Percentiles rank a stretch among this genome's conserved stretches.
Conservation (phyloP, 306 rosid genomes). For the Lathyrus sativus region DNA sequence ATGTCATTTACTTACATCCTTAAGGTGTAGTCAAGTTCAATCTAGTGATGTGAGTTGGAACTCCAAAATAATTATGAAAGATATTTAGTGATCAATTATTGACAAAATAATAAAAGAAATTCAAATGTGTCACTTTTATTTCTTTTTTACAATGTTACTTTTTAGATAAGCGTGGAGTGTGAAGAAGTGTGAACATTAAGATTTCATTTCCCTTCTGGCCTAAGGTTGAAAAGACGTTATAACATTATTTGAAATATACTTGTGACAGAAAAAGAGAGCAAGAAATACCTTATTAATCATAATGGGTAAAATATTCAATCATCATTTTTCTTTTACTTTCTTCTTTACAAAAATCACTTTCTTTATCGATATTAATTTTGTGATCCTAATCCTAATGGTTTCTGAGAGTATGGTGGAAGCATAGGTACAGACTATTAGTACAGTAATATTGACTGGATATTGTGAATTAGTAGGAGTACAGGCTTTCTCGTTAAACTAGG, state of each 20-base stretch:
- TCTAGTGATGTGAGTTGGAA: no score
- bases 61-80: no score
- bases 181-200: background rate
- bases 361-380: background rate
- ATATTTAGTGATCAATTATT: no score
- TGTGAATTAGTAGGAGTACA: background rate
- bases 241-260: background rate
- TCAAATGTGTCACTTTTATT: no score
- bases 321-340: background rate
- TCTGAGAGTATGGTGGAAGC: no score
- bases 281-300: background rate
- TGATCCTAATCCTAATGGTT: background rate
- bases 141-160: background rate
- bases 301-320: background rate
- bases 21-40: background rate
- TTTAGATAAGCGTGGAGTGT: background rate
- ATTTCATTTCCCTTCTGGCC: background rate
- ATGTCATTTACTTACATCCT: background rate
- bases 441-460: no score
- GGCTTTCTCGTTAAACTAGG: slow-evolving; percentile 41
- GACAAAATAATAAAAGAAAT: no score
- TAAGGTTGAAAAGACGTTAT: background rate
- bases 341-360: background rate
- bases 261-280: background rate
- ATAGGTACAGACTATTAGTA: no score